Conservation (phyloP, 225 moss, liverwort and hornwort species). For the Sphagnum tenellum region DNA sequence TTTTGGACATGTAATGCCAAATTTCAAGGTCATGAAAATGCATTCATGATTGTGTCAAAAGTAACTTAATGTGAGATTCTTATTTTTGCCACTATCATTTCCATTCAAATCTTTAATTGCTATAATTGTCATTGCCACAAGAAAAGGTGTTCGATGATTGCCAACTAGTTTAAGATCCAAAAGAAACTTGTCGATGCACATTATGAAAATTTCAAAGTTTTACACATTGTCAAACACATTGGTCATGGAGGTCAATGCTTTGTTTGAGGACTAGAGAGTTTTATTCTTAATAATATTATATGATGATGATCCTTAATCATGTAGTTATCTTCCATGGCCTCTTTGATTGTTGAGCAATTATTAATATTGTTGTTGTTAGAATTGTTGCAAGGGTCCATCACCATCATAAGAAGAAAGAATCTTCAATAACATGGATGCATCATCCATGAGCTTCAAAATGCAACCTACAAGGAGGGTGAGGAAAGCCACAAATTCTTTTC, state of each 20-base stretch:
- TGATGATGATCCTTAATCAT: neutral
- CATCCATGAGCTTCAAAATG: conserved; percentile 32
- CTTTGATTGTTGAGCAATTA: conserved; percentile 10
- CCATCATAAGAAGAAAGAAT: no score
- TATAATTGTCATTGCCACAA: neutral
- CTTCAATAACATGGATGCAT: conserved; percentile 30
- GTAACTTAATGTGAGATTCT: no score
- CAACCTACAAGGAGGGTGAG: conserved; percentile 40
- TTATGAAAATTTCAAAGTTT: conserved; percentile 31
- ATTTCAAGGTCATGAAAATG: neutral
- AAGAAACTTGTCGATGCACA: conserved; percentile 36
- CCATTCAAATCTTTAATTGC: no score
- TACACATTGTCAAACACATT: conserved; percentile 39
- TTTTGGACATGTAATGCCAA: conserved; percentile 5
- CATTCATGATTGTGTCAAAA: conserved; percentile 6
- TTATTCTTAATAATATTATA: no score
- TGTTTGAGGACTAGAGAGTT: neutral
- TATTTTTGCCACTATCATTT: no score
- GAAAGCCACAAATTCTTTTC: conserved; percentile 13
- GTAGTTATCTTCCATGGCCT: conserved; percentile 7
- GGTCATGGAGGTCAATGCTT: conserved; percentile 34
- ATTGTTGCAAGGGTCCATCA: no score
- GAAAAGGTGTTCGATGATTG: conserved; percentile 30
- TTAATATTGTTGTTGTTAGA: conserved; percentile 12
- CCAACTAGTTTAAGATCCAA: conserved; percentile 30